Base-by-base conservation (phyloP, 2,329 filamentous ascomycete genomes). In the Scedosporium dehoogii region DNA sequence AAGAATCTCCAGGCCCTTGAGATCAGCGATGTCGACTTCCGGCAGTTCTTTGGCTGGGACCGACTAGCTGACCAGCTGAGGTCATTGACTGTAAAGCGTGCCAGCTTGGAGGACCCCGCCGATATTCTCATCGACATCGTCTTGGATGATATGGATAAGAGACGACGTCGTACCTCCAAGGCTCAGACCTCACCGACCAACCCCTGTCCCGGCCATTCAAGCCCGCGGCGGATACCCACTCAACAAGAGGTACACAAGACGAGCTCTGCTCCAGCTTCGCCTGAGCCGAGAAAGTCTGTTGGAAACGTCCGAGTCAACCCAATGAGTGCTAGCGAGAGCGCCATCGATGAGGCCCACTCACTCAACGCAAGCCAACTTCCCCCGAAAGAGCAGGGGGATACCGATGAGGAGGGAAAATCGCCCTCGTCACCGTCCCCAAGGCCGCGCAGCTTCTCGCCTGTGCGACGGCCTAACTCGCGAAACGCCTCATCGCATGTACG, bases 41-140 rank as follows among this genome's bases (percentile, higher is more conserved):
- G 94, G 65, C 92, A 96, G 69, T 97, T 97, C 76, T 96, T 92
- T 75, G 94, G 94, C 63, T 99, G 94, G 94, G 93, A 99, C 73
- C 86, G 90, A 63, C 77, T 97, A 62, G 90, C 94, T 7, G 94
- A 99, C 71, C 92, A 97, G 73, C 78, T 99, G 65, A 87, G 92
- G 64, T 96, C 91, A 65, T 80, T 99, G 66, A 94, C 90, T 2
- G 80, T 99, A 66, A 96, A 92, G 76, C 86, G 92, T 68, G 93
- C 90, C 62, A 86, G 88, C 66, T 81, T 99, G 55, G 92, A 97
- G 66, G 92, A 99, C 70, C 91, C 91, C 3, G 88, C 88, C 18
- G 94, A 97, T 71, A 83, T 99, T 46, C 79, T 97, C 58, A 90
- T 94, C 66, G 89, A 96, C 68, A 96, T 99, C 68, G 92, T 99